Evolutionary conservation across 2,329 filamentous ascomycete species (phyloP), one percentile per base, ranked within the genome.

Genomic region (Tolypocladium cylindrosporum): DNA sequence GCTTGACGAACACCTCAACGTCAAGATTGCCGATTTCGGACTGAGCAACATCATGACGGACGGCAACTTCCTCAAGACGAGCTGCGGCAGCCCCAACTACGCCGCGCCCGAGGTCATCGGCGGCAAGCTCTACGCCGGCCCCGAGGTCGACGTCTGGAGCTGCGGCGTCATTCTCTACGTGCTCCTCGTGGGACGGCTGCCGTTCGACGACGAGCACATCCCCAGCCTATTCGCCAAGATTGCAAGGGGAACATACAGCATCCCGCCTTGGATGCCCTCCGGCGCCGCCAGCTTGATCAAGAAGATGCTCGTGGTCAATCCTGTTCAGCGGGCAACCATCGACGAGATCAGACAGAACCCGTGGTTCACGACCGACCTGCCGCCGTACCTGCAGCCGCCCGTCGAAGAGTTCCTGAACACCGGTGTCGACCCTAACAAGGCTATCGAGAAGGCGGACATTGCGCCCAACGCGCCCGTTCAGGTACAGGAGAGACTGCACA

Each of bases 21-120:
- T 99, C 75, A 99, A 99, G 78, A 99, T 99, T 76, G 94, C 94
- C 67, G 94, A 99, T 75, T 99, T 99, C 66, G 94, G 94, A 59
- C 80, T 99, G 58, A 97, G 93, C 78, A 99, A 99, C 71, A 99
- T 99, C 75, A 99, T 99, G 94, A 97, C 94, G 0, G 94, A 99
- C 71, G 94, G 94, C 34, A 99, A 99, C 72, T 99, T 99, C 71
- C 83, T 99, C 67, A 97, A 97, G 77, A 99, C 94, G 1, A 97
- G 92, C 71, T 99, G 94, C 68, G 94, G 94, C 56, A 97, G 93
- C 69, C 94, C 94, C 48, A 99, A 99, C 74, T 99, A 99, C 72
- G 94, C 94, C 14, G 94, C 94, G 1, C 94, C 94, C 8, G 94
- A 99, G 72, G 94, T 99, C 60, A 97, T 99, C 68, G 94, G 92